Conservation (phyloP, 305 asterid species). For the Euphrasia arctica region DNA sequence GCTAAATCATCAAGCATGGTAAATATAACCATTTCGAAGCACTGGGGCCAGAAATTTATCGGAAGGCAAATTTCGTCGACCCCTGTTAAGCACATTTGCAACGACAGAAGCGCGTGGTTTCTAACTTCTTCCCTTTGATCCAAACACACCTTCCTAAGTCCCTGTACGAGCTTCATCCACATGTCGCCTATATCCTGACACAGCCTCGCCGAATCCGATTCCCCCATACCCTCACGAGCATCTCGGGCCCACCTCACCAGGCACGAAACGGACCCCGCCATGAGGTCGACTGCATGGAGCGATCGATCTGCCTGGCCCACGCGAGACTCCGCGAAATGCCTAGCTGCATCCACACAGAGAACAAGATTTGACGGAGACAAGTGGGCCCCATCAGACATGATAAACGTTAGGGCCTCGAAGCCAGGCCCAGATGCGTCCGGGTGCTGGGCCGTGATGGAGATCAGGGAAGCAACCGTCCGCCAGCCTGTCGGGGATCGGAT, state of each 20-base stretch:
- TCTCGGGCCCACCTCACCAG: constrained; percentile 77
- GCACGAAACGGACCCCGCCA: constrained; percentile 72
- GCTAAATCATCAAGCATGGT: constrained; percentile 87
- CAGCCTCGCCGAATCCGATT: constrained; percentile 60
- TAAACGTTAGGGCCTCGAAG: constrained; percentile 71
- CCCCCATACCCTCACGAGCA: constrained; percentile 61
- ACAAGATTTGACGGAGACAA: constrained; percentile 73
- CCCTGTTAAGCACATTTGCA: constrained; percentile 77
- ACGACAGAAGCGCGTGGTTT: constrained; percentile 77
- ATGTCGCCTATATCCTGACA: constrained; percentile 91
- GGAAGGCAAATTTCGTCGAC: constrained; percentile 62
- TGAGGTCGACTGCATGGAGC: constrained; percentile 77
- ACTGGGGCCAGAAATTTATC: constrained; percentile 67
- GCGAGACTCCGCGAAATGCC: constrained; percentile 97
- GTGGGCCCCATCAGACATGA: constrained; percentile 92
- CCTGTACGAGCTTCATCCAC: constrained; percentile 97
- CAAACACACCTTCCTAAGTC: constrained; percentile 80
- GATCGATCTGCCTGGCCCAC: constrained; percentile 86
- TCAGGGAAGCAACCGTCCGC: constrained; percentile 78
- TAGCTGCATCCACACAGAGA: constrained; percentile 77
- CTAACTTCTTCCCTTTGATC: constrained; percentile 97
- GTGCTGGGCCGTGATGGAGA: constrained; percentile 85
- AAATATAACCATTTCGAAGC: constrained; percentile 85
- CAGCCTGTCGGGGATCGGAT: constrained; percentile 82
- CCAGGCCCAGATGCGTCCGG: constrained; percentile 98